Evolutionary conservation across 73 alveolate genomes (phyloP).

Genomic region (Tetrahymena elliotti): DNA sequence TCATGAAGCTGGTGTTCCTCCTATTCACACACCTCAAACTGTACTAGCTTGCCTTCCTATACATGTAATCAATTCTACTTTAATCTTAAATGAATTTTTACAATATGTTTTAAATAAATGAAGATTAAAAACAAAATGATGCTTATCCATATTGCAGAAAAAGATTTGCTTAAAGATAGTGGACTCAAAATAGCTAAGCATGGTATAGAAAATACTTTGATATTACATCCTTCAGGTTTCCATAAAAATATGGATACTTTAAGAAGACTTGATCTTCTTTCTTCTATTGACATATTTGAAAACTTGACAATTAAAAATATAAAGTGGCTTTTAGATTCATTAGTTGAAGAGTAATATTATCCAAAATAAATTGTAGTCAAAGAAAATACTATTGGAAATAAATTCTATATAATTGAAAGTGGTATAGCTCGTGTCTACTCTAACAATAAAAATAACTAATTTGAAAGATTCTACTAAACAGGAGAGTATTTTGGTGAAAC

Average conservation of each 20-base stretch:
- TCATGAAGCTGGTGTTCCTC: constrained; percentile 48
- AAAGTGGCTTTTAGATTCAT: constrained; percentile 23
- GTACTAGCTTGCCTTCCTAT: constrained; percentile 23
- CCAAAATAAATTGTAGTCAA: constrained; percentile 33
- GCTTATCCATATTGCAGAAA: constrained; percentile 37
- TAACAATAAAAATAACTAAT: constrained; percentile 5
- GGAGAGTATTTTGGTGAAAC: constrained; percentile 48
- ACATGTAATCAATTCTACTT: not conserved
- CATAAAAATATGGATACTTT: not conserved
- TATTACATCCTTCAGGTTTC: constrained; percentile 8
- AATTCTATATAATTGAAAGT: constrained; percentile 36
- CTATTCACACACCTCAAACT: constrained; percentile 41
- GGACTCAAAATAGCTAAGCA: constrained; percentile 37
- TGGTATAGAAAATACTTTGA: constrained; percentile 33
- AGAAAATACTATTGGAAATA: constrained; percentile 34
- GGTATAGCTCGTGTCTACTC: constrained; percentile 44
- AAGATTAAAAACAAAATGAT: constrained; percentile 16
- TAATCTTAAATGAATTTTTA: too few relatives aligned
- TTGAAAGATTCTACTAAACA: constrained; percentile 20
- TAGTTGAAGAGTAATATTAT: constrained; percentile 7
- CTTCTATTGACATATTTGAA: constrained; percentile 30
- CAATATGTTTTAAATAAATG: not conserved
- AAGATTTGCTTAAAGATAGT: constrained; percentile 26
- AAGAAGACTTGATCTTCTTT: constrained; percentile 28
- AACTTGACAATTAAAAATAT: constrained; percentile 13